phyloP scores from a whole-genome alignment of 306 rosid species.

The Spatholobus suberectus region DNA sequence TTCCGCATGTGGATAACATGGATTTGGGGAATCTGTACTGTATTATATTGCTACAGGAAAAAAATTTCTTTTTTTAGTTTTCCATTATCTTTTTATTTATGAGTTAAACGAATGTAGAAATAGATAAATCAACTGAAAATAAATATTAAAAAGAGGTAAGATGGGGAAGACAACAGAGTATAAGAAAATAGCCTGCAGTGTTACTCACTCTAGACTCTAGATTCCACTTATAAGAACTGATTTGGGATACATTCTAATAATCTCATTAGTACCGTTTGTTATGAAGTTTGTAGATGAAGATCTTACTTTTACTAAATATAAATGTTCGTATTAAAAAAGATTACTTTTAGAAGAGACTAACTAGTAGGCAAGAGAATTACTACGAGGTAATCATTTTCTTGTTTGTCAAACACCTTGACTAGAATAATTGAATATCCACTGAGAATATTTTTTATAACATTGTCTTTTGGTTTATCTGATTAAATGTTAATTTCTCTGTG shows the following conservation, averaged over 20 bases:
- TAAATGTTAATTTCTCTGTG: background rate
- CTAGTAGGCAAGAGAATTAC: background rate
- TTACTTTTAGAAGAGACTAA: background rate
- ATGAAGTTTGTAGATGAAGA: background rate
- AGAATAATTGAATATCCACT: background rate
- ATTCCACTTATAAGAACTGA: background rate
- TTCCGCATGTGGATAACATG: background rate
- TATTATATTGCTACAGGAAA: background rate
- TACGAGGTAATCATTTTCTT: background rate
- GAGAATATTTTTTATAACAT: background rate
- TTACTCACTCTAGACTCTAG: background rate
- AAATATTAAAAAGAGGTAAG: background rate
- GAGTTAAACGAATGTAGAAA: constrained; percentile 11
- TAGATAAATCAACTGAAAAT: background rate
- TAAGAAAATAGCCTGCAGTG: background rate
- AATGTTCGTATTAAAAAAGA: background rate
- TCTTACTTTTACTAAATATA: constrained; percentile 6
- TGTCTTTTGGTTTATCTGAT: background rate
- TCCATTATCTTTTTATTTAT: background rate
- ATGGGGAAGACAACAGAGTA: background rate
- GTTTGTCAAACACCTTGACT: background rate
- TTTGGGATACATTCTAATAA: background rate
- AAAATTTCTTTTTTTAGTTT: background rate
- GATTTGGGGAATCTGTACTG: background rate
- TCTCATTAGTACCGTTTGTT: background rate